A percentile compares a stretch with the other conserved stretches of the same genome.
These are phyloP conservation scores for Colletotrichum coccodes DNA, from an alignment of 2,329 filamentous ascomycete genomes.

Conservation along the genomic window DNA sequence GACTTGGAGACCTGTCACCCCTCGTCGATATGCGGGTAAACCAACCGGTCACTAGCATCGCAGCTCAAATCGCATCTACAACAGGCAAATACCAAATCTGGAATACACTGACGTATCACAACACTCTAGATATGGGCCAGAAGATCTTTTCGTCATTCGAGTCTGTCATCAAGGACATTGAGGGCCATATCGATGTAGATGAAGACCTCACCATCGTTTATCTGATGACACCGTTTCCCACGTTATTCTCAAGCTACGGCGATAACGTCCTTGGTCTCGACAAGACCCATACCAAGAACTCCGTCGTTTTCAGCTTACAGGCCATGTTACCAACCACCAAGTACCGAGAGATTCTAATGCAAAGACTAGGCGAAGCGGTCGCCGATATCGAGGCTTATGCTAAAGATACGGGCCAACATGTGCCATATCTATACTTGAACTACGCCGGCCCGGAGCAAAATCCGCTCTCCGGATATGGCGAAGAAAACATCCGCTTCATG, in stretches of 20 bases:
- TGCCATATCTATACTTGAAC: conserved; percentile 47
- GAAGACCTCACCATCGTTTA: conserved; percentile 6
- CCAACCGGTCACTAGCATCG: neutral
- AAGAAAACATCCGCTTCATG: conserved; percentile 41
- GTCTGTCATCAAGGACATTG: neutral
- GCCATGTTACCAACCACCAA: neutral
- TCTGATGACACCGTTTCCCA: conserved; percentile 22
- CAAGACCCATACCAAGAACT: neutral
- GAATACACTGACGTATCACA: conserved; percentile 2
- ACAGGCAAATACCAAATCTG: neutral
- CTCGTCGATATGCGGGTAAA: neutral
- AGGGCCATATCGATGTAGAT: neutral
- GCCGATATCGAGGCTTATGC: conserved; percentile 7
- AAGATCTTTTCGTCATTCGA: neutral
- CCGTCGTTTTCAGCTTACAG: neutral
- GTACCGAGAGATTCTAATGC: neutral
- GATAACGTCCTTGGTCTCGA: neutral
- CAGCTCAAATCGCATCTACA: neutral
- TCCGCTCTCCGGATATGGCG: conserved; percentile 43
- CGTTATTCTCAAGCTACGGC: neutral
- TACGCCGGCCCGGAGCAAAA: conserved; percentile 44
- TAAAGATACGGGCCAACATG: neutral
- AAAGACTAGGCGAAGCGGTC: neutral
- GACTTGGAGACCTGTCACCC: neutral
- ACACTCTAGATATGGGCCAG: neutral